These are phyloP conservation scores for Boletus calvinii DNA, from an alignment of 1,284 basidiomycete species.

Conservation along the genomic window DNA sequence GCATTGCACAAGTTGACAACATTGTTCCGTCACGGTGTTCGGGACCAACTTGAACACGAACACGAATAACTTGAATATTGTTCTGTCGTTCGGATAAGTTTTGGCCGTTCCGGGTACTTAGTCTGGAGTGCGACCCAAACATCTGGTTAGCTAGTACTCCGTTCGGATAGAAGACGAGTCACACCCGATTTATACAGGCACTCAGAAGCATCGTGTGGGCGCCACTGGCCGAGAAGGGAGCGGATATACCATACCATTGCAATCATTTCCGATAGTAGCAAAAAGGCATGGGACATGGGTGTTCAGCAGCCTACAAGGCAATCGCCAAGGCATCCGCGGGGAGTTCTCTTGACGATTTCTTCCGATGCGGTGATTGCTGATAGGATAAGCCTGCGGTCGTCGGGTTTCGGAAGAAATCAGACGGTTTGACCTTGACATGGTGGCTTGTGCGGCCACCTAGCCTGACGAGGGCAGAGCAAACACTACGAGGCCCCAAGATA, in stretches of 20 bases:
- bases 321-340: background rate
- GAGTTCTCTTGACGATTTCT: background rate
- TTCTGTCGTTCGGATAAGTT: no score
- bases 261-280: background rate
- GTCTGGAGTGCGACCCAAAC: no score
- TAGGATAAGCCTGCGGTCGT: background rate
- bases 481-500: no score
- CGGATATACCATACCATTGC: background rate
- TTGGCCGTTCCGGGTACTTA: no score
- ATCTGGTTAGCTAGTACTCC: no score
- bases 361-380: background rate
- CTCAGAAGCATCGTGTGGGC: background rate
- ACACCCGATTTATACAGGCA: slow-evolving; percentile 5
- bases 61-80: no score
- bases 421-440: background rate
- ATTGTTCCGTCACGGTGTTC: background rate
- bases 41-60: background rate
- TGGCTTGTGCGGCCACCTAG: no score
- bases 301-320: slow-evolving; percentile 2
- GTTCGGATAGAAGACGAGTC: background rate
- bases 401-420: background rate
- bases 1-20: background rate
- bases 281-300: background rate
- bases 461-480: no score
- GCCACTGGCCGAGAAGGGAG: background rate